Evolutionary conservation across 345 rosid genomes (phyloP).

Genomic region (Cardamine resedifolia): DNA sequence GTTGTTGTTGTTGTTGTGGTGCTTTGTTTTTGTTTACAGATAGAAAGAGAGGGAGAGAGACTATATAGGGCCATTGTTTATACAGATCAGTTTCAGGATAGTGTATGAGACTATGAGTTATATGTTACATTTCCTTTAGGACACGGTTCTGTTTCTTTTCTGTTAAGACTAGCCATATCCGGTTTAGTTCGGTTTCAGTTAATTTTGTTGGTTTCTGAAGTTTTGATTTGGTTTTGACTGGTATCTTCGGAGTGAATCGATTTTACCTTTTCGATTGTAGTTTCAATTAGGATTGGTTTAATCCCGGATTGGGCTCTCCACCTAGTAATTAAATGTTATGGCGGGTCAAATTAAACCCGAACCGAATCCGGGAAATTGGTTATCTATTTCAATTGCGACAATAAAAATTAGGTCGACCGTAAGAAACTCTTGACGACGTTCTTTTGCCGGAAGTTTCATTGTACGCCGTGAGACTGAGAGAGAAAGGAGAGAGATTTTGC

Average conservation of each 20-base stretch:
- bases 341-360: constrained; percentile 16
- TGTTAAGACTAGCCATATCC: neutral
- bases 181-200: constrained; percentile 11
- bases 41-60: constrained; percentile 9
- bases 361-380: neutral
- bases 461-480: neutral
- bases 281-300: neutral
- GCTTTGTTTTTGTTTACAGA: constrained; percentile 21
- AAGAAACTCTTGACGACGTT: constrained; percentile 24
- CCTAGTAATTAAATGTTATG: too few species aligned
- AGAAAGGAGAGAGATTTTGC: neutral
- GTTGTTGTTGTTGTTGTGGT: constrained; percentile 23
- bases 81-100: constrained; percentile 22
- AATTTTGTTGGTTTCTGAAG: neutral
- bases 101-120: neutral
- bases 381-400: neutral
- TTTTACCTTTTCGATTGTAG: neutral
- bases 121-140: constrained; percentile 1
- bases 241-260: neutral
- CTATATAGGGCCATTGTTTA: constrained; percentile 23
- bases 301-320: neutral
- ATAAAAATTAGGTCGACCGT: constrained; percentile 11
- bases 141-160: too few species aligned
- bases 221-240: neutral
- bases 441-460: neutral